Base-by-base conservation (phyloP, 805 yeast species). In the Lipomyces mesembrius region DNA sequence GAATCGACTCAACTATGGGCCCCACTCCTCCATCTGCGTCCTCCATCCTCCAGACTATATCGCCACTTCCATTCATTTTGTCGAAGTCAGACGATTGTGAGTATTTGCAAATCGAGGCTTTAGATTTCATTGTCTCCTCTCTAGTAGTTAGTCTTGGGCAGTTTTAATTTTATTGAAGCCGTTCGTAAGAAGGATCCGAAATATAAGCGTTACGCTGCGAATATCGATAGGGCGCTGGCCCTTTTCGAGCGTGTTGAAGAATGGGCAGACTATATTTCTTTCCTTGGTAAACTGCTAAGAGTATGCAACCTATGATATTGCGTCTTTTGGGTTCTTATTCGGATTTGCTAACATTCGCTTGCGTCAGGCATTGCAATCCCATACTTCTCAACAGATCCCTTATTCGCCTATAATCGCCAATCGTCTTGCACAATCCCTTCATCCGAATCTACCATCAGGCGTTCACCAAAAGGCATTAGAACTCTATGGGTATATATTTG, bases 231-330 rank as follows among this genome's bases (percentile, higher is more conserved):
- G 71, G 91, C 95, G 0, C 80, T 95, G 27, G 83, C 84, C 6
- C 82, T 85, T 22, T 94, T 94, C 79, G 97, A 91, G 61, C 79
- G 90, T 1, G 89, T 92, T 1, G 90, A 87, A 39, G 99, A 95
- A 80, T 95, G 99, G 99, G 98, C 99, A 14, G 99, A 95, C 76
- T 92, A 94, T 76, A 95, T 95, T 64, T 89, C 98, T 27, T 93
- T 91, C 76, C 81, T 96, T 57, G 87, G 94, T 1, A 86, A 90
- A 67, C 83, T 96, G 5, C 87, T 87, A 66, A 91, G 92, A 75
- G 88, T 96, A 0, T 83, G 76, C 72, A 83, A 84, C 53, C 79
- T 68, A 78, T 83, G 73, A 70, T 76, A 71, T n/a, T 35, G 25
- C 29, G 49, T 2, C 11, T 37, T 32, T 32, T 27, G 20, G 17